These are phyloP conservation scores for Camellia granthamiana DNA, from an alignment of 148 eudicot species.

Conservation along the genomic window DNA sequence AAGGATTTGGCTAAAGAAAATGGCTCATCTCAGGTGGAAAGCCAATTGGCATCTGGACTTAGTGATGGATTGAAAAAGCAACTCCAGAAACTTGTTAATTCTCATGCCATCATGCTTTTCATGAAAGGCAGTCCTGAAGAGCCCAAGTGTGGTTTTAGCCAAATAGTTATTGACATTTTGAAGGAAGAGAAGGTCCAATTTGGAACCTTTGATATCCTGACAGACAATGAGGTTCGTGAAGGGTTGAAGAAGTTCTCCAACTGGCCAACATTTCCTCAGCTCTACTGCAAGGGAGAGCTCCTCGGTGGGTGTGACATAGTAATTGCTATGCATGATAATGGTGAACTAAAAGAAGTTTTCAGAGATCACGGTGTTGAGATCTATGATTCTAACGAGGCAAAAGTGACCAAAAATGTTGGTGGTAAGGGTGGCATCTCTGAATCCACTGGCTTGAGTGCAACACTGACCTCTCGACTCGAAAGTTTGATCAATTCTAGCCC, in stretches of 20 bases:
- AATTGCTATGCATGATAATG: slow-evolving; percentile 83
- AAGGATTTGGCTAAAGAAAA: slow-evolving; percentile 58
- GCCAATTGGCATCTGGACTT: slow-evolving; percentile 26
- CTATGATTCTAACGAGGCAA: slow-evolving; percentile 27
- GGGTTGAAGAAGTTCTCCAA: slow-evolving; percentile 90
- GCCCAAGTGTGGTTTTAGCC: slow-evolving; percentile 89
- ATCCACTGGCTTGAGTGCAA: slow-evolving; percentile 61
- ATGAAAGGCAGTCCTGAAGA: slow-evolving; percentile 93
- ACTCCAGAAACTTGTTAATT: slow-evolving; percentile 53
- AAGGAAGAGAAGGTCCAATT: slow-evolving; percentile 70
- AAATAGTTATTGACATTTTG: slow-evolving; percentile 75
- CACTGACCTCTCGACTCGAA: slow-evolving; percentile 51
- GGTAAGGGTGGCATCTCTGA: slow-evolving; percentile 48
- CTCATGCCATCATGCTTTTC: slow-evolving; percentile 86
- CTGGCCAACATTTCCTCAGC: slow-evolving; percentile 99
- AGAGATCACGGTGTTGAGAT: slow-evolving; percentile 52
- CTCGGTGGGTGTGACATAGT: slow-evolving; percentile 87
- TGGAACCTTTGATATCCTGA: slow-evolving; percentile 87
- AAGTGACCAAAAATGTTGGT: slow-evolving; percentile 26
- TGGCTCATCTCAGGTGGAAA: slow-evolving; percentile 31
- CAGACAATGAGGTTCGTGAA: slow-evolving; percentile 72
- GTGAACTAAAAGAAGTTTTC: slow-evolving; percentile 72
- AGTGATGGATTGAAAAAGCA: slow-evolving; percentile 41
- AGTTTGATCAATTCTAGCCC: slow-evolving; percentile 58
- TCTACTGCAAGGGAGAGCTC: slow-evolving; percentile 91